Conservation (phyloP, 768 basidiomycete species). For the Saitozyma podzolica region DNA sequence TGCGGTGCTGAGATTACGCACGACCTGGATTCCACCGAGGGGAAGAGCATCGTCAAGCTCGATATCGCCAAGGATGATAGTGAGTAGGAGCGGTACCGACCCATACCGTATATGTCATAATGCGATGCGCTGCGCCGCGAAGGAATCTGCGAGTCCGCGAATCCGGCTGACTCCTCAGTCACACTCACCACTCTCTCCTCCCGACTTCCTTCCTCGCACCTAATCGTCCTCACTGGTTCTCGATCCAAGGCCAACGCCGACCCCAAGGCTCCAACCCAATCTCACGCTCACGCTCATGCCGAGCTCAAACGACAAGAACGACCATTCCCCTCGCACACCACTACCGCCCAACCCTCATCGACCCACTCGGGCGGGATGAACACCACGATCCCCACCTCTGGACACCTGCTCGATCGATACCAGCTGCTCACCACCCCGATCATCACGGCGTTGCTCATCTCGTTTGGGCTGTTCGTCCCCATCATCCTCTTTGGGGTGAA, state of each 20-base stretch:
- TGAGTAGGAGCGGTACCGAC: slow-evolving; percentile 12
- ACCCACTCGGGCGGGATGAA: slow-evolving; percentile 7
- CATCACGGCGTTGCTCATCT: slow-evolving; percentile 44
- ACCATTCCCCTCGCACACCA: slow-evolving; percentile 35
- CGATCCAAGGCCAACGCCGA: background rate
- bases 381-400: slow-evolving; percentile 30
- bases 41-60: slow-evolving; percentile 29
- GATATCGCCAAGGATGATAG: slow-evolving; percentile 17
- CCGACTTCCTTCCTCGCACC: slow-evolving; percentile 16
- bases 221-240: slow-evolving; percentile 37
- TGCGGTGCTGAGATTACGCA: slow-evolving; percentile 35
- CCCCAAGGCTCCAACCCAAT: background rate
- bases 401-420: slow-evolving; percentile 40
- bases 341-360: background rate
- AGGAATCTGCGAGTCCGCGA: too few relatives aligned
- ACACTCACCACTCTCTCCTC: too few relatives aligned
- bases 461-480: slow-evolving; percentile 44
- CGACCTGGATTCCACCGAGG: slow-evolving; percentile 6
- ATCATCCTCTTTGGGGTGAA: slow-evolving; percentile 38
- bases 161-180: too few relatives aligned
- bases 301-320: slow-evolving; percentile 35
- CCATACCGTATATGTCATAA: too few relatives aligned
- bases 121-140: too few relatives aligned
- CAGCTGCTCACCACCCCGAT: slow-evolving; percentile 47
- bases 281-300: too few relatives aligned